Base-by-base conservation (phyloP, 352 stramenopile genomes). In the Globisporangium alternatum region DNA sequence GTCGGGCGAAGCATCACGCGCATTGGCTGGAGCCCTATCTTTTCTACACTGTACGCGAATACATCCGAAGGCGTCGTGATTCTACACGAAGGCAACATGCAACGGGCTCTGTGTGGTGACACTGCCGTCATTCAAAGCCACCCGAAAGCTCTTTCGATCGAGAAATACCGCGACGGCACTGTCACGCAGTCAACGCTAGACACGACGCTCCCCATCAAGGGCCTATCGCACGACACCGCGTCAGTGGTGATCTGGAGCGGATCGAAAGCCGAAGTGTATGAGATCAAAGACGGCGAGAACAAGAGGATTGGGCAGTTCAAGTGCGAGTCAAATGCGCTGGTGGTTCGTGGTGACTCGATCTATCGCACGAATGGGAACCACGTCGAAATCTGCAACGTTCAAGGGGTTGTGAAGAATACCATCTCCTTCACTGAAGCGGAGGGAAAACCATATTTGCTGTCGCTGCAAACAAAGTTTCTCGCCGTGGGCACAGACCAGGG, bases 341-440 rank as follows among this genome's bases (percentile, higher is more conserved):
- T 90, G 12, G 51, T 97, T 48, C 75, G 83, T 5, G 89, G 89
- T 19, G 90, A 98, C 64, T 96, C 85, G 6, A 81, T 97, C 56
- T 96, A 97, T 70, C 80, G 87, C 19, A 79, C 89, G n/a, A 80
- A 76, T 19, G 86, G 80, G 9, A 96, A 93, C 56, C 77, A 93
- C 57, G 78, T 98, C 15, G 83, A 97, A 74, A 77, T 97, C 19
- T 94, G 78, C 61, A 98, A 97, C 63, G 72, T 95, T 35, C 72
- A 84, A 35, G 94, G 94, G 9, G 76, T 95, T 6, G 78, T 96
- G 21, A 96, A 94, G 64, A 90, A 96, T 56, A 81, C 71, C 0
- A 89, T 98, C 25, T 90, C 78, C 1, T 98, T 98, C 68, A 97
- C 88, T 1, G 93, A 97, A 49, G 81, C 75, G 0, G 95, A 98